Percentiles rank a stretch among this genome's conserved stretches.
Evolutionary conservation across 345 rosid genomes (phyloP).

Genomic region (Leavenworthia alabamica): DNA sequence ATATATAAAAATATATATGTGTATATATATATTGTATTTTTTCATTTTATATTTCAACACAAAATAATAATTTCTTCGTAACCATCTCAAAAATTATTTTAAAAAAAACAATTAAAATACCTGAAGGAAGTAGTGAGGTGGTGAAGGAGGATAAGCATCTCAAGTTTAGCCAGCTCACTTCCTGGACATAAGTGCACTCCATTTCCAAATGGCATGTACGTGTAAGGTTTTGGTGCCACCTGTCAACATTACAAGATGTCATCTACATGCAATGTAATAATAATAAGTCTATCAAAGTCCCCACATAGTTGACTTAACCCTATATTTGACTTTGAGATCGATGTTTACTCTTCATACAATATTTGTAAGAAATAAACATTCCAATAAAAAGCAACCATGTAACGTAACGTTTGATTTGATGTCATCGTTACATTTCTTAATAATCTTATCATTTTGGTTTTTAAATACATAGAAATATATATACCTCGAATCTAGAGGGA

Average conservation of each 20-base stretch:
- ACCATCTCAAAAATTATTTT: background rate
- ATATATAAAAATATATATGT: no score
- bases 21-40: no score
- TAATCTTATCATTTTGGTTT: background rate
- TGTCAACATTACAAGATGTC: conserved; percentile 43
- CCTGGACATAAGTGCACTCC: conserved; percentile 99
- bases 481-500: conserved; percentile 86
- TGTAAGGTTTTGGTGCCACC: conserved; percentile 74
- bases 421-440: background rate
- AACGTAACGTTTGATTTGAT: background rate
- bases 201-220: conserved; percentile 87
- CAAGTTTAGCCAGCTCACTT: conserved; percentile 91
- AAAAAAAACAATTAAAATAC: conserved; percentile 23
- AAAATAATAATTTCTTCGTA: background rate
- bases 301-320: conserved; percentile 15
- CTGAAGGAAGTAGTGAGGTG: conserved; percentile 74
- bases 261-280: conserved; percentile 26
- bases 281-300: conserved; percentile 10
- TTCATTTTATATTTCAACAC: no score
- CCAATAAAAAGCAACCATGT: background rate
- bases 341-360: background rate
- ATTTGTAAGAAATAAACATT: no score
- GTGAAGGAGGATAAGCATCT: conserved; percentile 81
- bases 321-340: background rate
- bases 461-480: background rate